phyloP scores from a whole-genome alignment of 176 grass and related monocot species.

The Carex scoparia region DNA sequence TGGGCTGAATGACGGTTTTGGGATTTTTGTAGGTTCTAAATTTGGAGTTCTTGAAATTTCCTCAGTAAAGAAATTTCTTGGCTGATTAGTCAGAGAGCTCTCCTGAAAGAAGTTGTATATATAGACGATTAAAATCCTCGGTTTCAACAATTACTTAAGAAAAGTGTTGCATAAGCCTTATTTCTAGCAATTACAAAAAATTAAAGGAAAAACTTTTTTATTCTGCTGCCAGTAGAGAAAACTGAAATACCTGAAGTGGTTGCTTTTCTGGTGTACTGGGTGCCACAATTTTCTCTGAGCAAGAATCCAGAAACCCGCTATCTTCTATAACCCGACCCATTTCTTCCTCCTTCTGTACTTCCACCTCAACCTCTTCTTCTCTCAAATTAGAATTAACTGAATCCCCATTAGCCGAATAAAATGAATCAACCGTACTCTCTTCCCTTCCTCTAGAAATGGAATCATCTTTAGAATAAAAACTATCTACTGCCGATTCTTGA shows the following conservation, averaged over 20 bases:
- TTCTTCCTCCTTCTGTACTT: neutral
- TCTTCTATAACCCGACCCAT: neutral
- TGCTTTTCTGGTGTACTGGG: conserved; percentile 11
- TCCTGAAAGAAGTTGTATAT: conserved; percentile 40
- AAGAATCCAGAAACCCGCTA: neutral
- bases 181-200: neutral
- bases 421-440: neutral
- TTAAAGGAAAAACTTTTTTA: neutral
- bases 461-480: conserved; percentile 8
- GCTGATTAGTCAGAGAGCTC: conserved; percentile 49
- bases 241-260: conserved; percentile 25
- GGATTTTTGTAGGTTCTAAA: conserved; percentile 25
- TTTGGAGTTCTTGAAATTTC: conserved; percentile 31
- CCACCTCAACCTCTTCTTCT: conserved; percentile 3
- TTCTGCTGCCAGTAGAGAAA: neutral
- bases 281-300: neutral
- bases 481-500: neutral
- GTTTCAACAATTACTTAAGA: neutral
- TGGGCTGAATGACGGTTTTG: conserved; percentile 32
- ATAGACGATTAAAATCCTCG: neutral
- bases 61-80: conserved; percentile 9
- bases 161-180: neutral
- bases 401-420: neutral
- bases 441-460: neutral
- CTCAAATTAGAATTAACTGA: neutral